Evolutionary conservation across 768 basidiomycete species (phyloP), one percentile per base, ranked within the genome.

Genomic region (Hebeloma cylindrosporum): DNA sequence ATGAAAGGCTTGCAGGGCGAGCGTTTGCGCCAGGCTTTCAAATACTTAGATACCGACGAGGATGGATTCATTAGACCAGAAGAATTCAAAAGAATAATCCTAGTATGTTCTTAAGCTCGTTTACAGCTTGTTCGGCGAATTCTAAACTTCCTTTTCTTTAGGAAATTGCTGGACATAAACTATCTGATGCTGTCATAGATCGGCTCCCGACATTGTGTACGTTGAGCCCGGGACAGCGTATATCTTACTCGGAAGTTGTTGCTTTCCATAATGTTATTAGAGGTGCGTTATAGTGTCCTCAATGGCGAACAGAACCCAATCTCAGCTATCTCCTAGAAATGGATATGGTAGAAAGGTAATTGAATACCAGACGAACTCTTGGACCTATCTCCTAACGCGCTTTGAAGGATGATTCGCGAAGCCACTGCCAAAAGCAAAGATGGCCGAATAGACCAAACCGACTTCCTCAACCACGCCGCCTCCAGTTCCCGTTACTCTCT

Each of bases 1-100:
- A 96, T 99, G 92, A 98, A 97, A 68, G 95, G 93, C 31, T 78
- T 97, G 44, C 96, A 97, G 70, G 96, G 94, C 60, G 96, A 99
- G 68, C 85, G 96, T 23, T 74, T 99, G 43, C 88, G 96, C 49
- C 96, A 99, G 69, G 88, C 93, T 18, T 99, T 98, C 75, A 88
- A 82, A 69, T 82, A 84, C 67, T 77, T 98, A 61, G 95, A 98
- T 67, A 70, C 74, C 37, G 87, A 95, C 60, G 81, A 88, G 60
- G 90, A 95, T 60, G 96, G 96, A 33, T 92, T 95, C 69, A 97
- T 99, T 67, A 75, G 72, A 52, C 89, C 94, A 13, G 89, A 92
- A 40, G 84, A 97, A 60, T 98, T 98, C 70, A 93, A 96, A 64
- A 82, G 80, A 52, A 98, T 98, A 62, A 92, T 99, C 62, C 67